Conservation (phyloP, 495 filamentous ascomycete genomes). For the Pyrenopolyporus hunteri region DNA sequence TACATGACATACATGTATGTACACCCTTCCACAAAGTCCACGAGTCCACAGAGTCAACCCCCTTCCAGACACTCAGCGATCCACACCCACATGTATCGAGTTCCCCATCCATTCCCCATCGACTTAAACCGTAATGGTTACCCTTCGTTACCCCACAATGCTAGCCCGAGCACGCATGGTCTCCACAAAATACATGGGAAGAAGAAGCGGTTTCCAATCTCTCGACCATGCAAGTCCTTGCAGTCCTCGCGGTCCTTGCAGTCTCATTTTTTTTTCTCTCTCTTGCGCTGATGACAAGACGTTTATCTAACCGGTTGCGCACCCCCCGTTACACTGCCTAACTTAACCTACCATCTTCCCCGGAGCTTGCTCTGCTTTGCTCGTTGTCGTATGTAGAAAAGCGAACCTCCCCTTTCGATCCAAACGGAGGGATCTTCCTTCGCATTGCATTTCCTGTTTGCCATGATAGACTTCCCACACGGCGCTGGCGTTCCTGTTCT, state of each 20-base stretch:
- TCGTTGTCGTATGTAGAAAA: slow-evolving; percentile 23
- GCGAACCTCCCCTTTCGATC: slow-evolving; percentile 1
- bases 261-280: no score
- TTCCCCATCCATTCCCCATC: slow-evolving; percentile 20
- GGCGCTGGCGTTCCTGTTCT: slow-evolving; percentile 34
- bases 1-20: not conserved
- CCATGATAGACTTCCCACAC: slow-evolving; percentile 38
- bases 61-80: slow-evolving; percentile 3
- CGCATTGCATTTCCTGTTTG: slow-evolving; percentile 23
- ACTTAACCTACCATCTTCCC: slow-evolving; percentile 17
- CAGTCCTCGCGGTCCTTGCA: no score
- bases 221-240: slow-evolving; percentile 4
- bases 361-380: slow-evolving; percentile 5
- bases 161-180: slow-evolving; percentile 33
- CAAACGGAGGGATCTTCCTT: slow-evolving; percentile 13
- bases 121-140: slow-evolving; percentile 33
- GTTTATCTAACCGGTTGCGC: slow-evolving; percentile 39
- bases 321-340: slow-evolving; percentile 35
- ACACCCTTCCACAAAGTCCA: no score
- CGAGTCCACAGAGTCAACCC: no score
- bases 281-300: slow-evolving; percentile 26
- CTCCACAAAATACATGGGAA: slow-evolving; percentile 18
- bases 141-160: slow-evolving; percentile 38
- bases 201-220: slow-evolving; percentile 34
- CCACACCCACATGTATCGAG: slow-evolving; percentile 7